Base-by-base conservation (phyloP, 192 early-diverging fungal genomes). In the Coemansia sp. region DNA sequence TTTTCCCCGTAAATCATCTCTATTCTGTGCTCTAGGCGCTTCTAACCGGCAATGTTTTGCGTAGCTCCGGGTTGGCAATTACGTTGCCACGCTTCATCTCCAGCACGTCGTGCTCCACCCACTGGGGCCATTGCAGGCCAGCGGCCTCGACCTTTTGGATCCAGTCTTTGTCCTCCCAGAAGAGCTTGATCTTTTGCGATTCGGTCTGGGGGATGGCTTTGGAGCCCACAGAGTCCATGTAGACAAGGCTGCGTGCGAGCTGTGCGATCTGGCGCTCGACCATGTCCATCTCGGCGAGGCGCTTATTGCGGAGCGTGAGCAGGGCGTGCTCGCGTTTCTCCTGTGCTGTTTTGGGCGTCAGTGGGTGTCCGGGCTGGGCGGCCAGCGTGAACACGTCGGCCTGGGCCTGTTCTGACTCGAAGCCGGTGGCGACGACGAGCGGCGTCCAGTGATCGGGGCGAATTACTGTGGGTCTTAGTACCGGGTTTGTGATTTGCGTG, bases 361-460 rank as follows among this genome's bases (percentile, higher is more conserved):
- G 70, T 19, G 75, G 80, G 46, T 66, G 59, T 51, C 80, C 76
- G 29, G 70, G 63, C 53, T 74, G 64, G 37, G 70, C 64, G 2
- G 66, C 66, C 34, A 83, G 66, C 21, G 56, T 71, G 44, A 75
- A 78, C 9, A 54, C 48, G 53, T 74, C 44, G 44, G 21, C 36
- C 16, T 65, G 80, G 11, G 68, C 62, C 21, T 33, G 16, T 24
- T 78, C 63, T 16, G 59, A 65, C 21, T 70, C 65, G 44, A 78
- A 78, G 17, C 80, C 80, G 7, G 68, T 51, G 16, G 76, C 75
- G 0, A 78, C 84, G 0, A 81, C 69, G n/a, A 81, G 54, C 10
- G 84, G 84, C 7, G 64, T 72, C 84, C 84, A 85, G 24, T 80
- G 76, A 66, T 85, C 84, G 13, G 72, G 79, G 2, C 84, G 78